Evolutionary conservation across 2,329 filamentous ascomycete species (phyloP).

Genomic region (Chlorencoelia australis): DNA sequence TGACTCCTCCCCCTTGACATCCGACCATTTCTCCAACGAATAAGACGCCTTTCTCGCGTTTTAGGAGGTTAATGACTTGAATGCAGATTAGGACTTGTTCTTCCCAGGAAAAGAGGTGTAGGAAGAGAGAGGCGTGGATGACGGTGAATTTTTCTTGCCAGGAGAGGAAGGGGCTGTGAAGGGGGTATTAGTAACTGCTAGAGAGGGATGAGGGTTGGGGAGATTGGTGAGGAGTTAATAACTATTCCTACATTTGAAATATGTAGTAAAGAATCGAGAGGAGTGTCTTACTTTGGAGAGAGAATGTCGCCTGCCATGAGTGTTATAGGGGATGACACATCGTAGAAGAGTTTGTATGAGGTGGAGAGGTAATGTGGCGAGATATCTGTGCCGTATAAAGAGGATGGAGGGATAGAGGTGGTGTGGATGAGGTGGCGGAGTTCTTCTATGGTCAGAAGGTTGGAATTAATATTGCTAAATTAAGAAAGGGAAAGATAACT

Average conservation of each 20-base stretch:
- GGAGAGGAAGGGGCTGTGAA: constrained; percentile 2
- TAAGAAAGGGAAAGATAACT: too few species aligned
- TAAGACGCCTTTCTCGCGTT: not conserved
- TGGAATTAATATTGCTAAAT: too few species aligned
- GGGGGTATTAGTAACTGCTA: too few species aligned
- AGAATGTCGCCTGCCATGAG: constrained; percentile 5
- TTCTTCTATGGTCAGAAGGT: too few species aligned
- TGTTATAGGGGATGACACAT: constrained; percentile 14
- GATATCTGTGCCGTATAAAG: constrained; percentile 27
- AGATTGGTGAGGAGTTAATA: too few species aligned
- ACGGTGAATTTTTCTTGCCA: constrained; percentile 4
- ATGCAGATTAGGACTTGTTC: constrained; percentile 5
- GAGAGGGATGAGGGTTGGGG: too few species aligned
- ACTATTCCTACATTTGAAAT: too few species aligned
- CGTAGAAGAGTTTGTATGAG: constrained; percentile 30
- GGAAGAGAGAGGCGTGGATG: constrained; percentile 6
- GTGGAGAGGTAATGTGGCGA: constrained; percentile 27
- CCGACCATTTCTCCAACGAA: constrained; percentile 6
- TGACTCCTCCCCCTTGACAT: constrained; percentile 1
- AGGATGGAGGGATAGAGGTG: constrained; percentile 26
- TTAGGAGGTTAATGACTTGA: not conserved
- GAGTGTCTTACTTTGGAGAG: constrained; percentile 5
- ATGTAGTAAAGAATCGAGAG: too few species aligned
- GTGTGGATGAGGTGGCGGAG: constrained; percentile 28
- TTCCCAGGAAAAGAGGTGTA: constrained; percentile 10